phyloP scores from a whole-genome alignment of 1,284 basidiomycete genomes.

The Mycena sp. region DNA sequence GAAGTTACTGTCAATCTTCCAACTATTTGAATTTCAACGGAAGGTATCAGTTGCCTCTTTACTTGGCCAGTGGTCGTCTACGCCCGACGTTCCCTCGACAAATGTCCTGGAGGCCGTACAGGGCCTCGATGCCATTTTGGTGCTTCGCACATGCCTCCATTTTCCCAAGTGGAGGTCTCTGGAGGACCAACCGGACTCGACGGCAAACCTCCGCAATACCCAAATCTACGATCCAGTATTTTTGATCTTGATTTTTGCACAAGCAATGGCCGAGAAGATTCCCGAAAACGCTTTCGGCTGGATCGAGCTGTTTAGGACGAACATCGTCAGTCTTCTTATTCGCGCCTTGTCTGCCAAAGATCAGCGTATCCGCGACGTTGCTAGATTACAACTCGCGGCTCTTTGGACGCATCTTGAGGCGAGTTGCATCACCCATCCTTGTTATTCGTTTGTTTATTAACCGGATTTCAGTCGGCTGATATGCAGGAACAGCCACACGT shows the following conservation, averaged over 20 bases:
- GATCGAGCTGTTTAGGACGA: constrained; percentile 88
- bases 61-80: constrained; percentile 69
- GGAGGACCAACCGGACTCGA: constrained; percentile 41
- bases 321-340: constrained; percentile 80
- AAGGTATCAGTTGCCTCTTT: constrained; percentile 71
- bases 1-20: constrained; percentile 77
- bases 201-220: constrained; percentile 41
- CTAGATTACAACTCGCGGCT: constrained; percentile 60
- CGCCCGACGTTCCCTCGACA: constrained; percentile 50
- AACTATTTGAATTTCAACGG: constrained; percentile 80
- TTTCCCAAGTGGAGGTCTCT: constrained; percentile 73
- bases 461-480: constrained; percentile 59
- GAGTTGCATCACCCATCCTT: constrained; percentile 29
- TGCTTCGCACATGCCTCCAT: constrained; percentile 78
- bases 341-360: constrained; percentile 80
- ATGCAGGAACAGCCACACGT: constrained; percentile 88
- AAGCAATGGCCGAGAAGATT: constrained; percentile 65
- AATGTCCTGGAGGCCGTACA: constrained; percentile 72
- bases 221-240: constrained; percentile 87
- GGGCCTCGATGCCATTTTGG: constrained; percentile 72
- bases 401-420: constrained; percentile 69
- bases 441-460: constrained; percentile 9
- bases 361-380: constrained; percentile 64
- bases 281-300: constrained; percentile 76
- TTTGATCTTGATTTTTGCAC: constrained; percentile 73